phyloP scores from a whole-genome alignment of 2,329 filamentous ascomycete genomes.

The Trichothecium roseum region DNA sequence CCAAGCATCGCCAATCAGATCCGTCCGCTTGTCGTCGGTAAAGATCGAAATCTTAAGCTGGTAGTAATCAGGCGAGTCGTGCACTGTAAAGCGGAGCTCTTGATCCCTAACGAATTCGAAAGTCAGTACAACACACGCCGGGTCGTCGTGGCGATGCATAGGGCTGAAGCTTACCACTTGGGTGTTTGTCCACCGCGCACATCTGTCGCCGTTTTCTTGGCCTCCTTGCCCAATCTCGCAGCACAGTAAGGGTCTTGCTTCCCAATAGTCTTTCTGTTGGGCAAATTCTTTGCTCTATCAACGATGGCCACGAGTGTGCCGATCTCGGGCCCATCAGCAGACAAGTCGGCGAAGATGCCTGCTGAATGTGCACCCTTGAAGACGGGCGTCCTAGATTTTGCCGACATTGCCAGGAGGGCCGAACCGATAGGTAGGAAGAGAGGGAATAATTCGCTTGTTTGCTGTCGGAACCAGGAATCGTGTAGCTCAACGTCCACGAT shows the following conservation, averaged over 20 bases:
- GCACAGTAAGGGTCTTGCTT: conserved; percentile 98
- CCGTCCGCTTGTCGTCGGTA: conserved; percentile 96
- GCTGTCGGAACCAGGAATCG: too few species aligned
- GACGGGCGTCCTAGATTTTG: conserved; percentile 42
- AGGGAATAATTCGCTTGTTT: too few species aligned
- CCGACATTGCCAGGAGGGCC: conserved; percentile 30
- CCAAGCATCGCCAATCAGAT: conserved; percentile 91
- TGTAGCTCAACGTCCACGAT: too few species aligned
- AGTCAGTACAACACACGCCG: background rate
- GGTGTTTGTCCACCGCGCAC: conserved; percentile 91
- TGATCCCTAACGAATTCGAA: conserved; percentile 71
- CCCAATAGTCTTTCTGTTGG: conserved; percentile 92
- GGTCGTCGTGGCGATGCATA: background rate
- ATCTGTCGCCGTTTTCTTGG: conserved; percentile 93
- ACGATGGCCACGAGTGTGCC: conserved; percentile 87
- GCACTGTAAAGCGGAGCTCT: conserved; percentile 89
- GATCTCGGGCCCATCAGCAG: conserved; percentile 83
- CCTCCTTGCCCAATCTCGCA: conserved; percentile 86
- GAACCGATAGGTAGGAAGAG: background rate
- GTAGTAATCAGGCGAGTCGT: conserved; percentile 94
- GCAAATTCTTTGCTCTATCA: conserved; percentile 92
- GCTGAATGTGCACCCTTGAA: conserved; percentile 67
- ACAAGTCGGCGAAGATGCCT: conserved; percentile 91
- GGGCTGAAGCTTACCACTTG: conserved; percentile 56
- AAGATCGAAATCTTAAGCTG: conserved; percentile 93